Evolutionary conservation across 177 flowering plant species (phyloP), one percentile per base, ranked within the genome.

Genomic region (Telopea speciosissima): DNA sequence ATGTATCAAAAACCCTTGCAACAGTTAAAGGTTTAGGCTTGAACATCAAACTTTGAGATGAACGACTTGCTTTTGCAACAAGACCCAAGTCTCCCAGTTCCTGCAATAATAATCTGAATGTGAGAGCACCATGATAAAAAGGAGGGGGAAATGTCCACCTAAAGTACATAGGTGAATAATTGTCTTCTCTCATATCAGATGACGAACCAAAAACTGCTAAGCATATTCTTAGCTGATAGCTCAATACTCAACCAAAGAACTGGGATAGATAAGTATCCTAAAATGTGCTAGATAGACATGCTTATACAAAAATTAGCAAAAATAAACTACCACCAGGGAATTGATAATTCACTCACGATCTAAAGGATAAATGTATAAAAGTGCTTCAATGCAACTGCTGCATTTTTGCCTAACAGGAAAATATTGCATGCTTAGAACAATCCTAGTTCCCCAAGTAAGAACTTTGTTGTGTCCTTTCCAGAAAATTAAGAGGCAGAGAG

Each of bases 81-180:
- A 91, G 92, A 7, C 99, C 99, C 77, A 96, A 83, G 75, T 93
- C 99, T 63, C 98, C 99, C 83, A 85, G 73, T 69, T 76, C 86
- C 99, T 93, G 66, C 63, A 40, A 71, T 58, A 40, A 49, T 22
- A 54, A 69, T 24, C 4, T 31, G 11, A 72, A 54, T 8, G 22
- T 24, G 17, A 69, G 26, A 17, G 14, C 40, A 23, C 31, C 19
- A 49, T 17, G 24, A 45, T 63, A 63, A 63, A 12, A 0, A 9
- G 6, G 49, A 70, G 17, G 0, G 0, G 42, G 1, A n/a, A 56
- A 56, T 56, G 61, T n/a, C 61, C 8, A 56, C 61, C n/a, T 21
- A 19, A 19, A 56, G 19, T 54, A 16, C 21, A 5, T 54, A 17
- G 21, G 59, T 21, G 2, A 54, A 54, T 16, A 16, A 54, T 16